phyloP scores from a whole-genome alignment of 176 grass and related monocot species.

The Aegilops speltoides region DNA sequence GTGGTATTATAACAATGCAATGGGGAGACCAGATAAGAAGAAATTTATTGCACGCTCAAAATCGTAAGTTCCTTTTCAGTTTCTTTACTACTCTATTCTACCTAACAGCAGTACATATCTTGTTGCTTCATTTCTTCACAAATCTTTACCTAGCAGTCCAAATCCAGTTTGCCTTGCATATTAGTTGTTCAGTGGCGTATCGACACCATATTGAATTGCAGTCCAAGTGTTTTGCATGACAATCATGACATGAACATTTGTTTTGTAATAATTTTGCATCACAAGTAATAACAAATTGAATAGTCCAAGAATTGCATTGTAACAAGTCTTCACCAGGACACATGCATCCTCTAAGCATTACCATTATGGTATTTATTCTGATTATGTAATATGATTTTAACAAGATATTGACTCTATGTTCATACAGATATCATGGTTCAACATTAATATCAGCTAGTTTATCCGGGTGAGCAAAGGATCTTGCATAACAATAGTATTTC shows the following conservation, averaged over 20 bases:
- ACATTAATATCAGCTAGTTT: conserved; percentile 88
- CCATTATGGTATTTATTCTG: neutral
- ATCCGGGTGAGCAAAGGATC: conserved; percentile 59
- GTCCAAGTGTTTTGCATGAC: neutral
- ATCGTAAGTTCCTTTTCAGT: conserved; percentile 43
- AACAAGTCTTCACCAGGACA: neutral
- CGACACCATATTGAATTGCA: neutral
- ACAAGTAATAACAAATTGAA: neutral
- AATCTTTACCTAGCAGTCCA: neutral
- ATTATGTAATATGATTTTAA: neutral
- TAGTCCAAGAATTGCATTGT: neutral
- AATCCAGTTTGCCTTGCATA: neutral
- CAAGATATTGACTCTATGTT: neutral
- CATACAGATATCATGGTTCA: conserved; percentile 89
- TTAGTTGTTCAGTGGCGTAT: neutral
- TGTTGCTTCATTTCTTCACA: neutral
- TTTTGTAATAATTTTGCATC: neutral
- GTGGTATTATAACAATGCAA: conserved; percentile 99
- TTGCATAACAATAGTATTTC: neutral
- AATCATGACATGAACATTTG: neutral
- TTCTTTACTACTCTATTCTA: neutral
- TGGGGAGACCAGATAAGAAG: conserved; percentile 92
- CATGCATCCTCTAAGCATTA: neutral
- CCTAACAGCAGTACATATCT: neutral
- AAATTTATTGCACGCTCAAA: conserved; percentile 92